Evolutionary conservation across 306 rosid species (phyloP), one percentile per base, ranked within the genome.

Genomic region (Mimosa bimucronata): DNA sequence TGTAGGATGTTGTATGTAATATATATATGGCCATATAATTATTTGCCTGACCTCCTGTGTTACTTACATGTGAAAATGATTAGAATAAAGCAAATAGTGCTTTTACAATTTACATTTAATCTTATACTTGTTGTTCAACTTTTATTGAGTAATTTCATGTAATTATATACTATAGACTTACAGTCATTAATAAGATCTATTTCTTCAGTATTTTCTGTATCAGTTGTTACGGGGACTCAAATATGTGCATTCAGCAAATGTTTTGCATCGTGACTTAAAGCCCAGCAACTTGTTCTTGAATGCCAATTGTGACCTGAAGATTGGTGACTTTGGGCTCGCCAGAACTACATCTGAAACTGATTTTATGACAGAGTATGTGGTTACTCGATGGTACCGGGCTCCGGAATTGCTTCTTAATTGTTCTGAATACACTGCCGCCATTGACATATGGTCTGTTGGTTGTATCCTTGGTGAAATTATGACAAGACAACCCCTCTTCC

Each of bases 401-500:
- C 98, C 98, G 3, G 98, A 94, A 52, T 87, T 94, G 85, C 97
- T 94, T 46, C 98, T 94, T 76, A 94, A 94, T 84, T 94, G 98
- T 80, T 92, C 97, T 0, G 97, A 92, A 77, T 94, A 92, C 82
- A 92, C 97, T 28, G 98, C 95, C 29, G 98, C 98, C 74, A 94
- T 94, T 57, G 98, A 94, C 87, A 94, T 94, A 77, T 94, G 98
- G 98, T 94, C 98, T 28, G 97, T 94, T 58, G 98, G 98, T 77
- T 94, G 98, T 84, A 94, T 94, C 87, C 94, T 94, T 12, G 98
- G 97, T 42, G 97, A 94, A 90, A 94, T 90, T 73, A 76, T 88
- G 91, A 90, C 91, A 66, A 89, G 97, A 58, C 80, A 87, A 41
- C 95, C 97, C 69, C 88, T 92, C 69, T 94, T 92, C 76, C 98